These are phyloP conservation scores for Populus hybrid DNA, from an alignment of 441 rosid genomes.

Conservation along the genomic window DNA sequence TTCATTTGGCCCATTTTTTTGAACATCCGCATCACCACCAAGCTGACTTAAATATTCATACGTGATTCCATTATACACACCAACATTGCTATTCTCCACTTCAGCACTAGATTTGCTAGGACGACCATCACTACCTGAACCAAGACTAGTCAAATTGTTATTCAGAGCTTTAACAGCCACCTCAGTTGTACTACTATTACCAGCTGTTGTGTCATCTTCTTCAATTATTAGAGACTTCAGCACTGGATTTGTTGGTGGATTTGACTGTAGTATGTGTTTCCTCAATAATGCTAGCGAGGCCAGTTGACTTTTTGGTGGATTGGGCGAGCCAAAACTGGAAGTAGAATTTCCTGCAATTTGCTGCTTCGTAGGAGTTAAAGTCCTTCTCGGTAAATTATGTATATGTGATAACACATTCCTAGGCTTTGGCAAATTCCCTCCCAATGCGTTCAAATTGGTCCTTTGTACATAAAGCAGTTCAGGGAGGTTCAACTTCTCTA, in stretches of 20 bases:
- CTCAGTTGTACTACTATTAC: conserved; percentile 20
- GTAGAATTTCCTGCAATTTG: conserved; percentile 21
- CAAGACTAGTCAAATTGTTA: conserved; percentile 18
- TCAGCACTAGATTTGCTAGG: conserved; percentile 20
- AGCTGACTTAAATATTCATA: conserved; percentile 21
- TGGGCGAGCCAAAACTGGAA: conserved; percentile 32
- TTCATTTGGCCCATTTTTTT: conserved; percentile 11
- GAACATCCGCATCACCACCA: conserved; percentile 23
- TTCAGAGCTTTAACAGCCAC: conserved; percentile 18
- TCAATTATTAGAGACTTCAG: conserved; percentile 25
- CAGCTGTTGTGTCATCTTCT: conserved; percentile 28
- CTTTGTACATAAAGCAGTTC: conserved; percentile 44
- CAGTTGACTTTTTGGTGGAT: conserved; percentile 44
- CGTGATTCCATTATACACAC: conserved; percentile 10
- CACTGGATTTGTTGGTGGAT: conserved; percentile 27
- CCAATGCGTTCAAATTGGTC: conserved; percentile 44
- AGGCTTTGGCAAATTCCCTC: conserved; percentile 32
- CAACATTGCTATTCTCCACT: conserved; percentile 15
- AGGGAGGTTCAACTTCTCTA: conserved; percentile 53
- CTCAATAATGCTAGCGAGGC: conserved; percentile 38
- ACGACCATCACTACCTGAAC: conserved; percentile 16
- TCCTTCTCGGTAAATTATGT: conserved; percentile 44
- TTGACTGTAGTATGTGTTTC: conserved; percentile 35
- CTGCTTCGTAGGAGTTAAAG: conserved; percentile 28
- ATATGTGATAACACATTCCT: conserved; percentile 48